Conservation (phyloP, 805 yeast genomes). For the Suhomyces kilbournensis region DNA sequence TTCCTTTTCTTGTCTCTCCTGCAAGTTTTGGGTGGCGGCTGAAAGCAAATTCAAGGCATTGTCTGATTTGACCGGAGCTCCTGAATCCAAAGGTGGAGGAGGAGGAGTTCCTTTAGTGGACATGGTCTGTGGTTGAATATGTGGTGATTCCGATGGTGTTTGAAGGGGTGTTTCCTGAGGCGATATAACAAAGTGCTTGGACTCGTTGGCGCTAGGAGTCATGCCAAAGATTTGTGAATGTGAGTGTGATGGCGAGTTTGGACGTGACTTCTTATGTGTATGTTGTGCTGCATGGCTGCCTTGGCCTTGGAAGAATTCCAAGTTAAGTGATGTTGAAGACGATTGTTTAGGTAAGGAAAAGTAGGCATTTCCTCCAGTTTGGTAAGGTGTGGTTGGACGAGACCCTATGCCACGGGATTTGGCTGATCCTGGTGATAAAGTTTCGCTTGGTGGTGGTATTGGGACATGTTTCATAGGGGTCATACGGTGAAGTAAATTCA, state of each 20-base stretch:
- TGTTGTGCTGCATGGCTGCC: slow-evolving; percentile 6
- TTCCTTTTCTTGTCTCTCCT: slow-evolving; percentile 16
- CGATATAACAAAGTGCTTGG: slow-evolving; percentile 13
- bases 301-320: slow-evolving; percentile 30
- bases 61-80: background rate
- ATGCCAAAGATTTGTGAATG: slow-evolving; percentile 2
- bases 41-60: slow-evolving; percentile 21
- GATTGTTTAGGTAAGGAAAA: slow-evolving; percentile 22
- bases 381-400: slow-evolving; percentile 11
- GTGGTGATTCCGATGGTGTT: slow-evolving; percentile 51
- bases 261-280: slow-evolving; percentile 41
- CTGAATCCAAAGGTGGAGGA: background rate
- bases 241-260: slow-evolving; percentile 41
- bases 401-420: background rate
- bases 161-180: slow-evolving; percentile 49
- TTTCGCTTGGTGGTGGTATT: background rate
- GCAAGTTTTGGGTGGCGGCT: slow-evolving; percentile 24
- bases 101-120: background rate
- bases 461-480: slow-evolving; percentile 37
- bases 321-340: slow-evolving; percentile 32
- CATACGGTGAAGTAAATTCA: slow-evolving; percentile 30
- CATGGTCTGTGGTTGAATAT: slow-evolving; percentile 26
- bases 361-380: slow-evolving; percentile 17
- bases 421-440: slow-evolving; percentile 4
- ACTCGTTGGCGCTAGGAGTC: slow-evolving; percentile 1